Evolutionary conservation across 2,329 filamentous ascomycete genomes (phyloP), one percentile per base, ranked within the genome.

Genomic region (Capronia americana): DNA sequence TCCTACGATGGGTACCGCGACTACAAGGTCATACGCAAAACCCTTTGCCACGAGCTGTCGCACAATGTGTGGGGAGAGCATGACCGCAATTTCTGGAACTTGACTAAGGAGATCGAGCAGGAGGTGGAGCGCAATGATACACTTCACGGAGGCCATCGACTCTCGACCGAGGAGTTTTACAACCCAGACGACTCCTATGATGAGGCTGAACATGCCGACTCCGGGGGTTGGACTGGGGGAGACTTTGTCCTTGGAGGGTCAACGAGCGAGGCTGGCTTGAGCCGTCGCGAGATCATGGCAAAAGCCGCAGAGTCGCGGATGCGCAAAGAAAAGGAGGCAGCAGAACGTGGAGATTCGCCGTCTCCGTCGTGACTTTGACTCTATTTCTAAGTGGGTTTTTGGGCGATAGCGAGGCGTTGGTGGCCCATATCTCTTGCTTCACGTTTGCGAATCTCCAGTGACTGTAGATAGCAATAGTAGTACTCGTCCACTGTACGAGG

Each of bases 1-100:
- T 92, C 91, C 2, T 92, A 95, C 76, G 93, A 97, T 77, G 95
- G 95, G 0, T 98, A 97, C 75, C 83, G 95, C 44, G 92, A 97
- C 76, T 99, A 98, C 80, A 90, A 90, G 73, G 93, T 90, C 0
- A 96, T 99, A 57, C 87, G 95, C 59, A 92, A 91, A 72, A 98
- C 95, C 54, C 83, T 99, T 12, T 98, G 94, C 75, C 95, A 99
- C 80, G 95, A 99, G 81, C 83, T 99, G 20, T 90, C 93, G 71
- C 95, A 99, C 78, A 97, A 97, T 73, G 92, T 97, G 10, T 90
- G 90, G 79, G 84, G 90, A 0, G 87, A 90, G 0, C 95, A 99
- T 77, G 93, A 98, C 78, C 83, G 87, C 20, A 81, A 91, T 55
- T 99, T 99, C 75, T 98, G 95, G 94, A 87, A 92, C 61, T 78